Percentiles rank a stretch among this genome's conserved stretches.
Conservation (phyloP, 2,329 filamentous ascomycete genomes). For the Lachnellula hyalina region DNA sequence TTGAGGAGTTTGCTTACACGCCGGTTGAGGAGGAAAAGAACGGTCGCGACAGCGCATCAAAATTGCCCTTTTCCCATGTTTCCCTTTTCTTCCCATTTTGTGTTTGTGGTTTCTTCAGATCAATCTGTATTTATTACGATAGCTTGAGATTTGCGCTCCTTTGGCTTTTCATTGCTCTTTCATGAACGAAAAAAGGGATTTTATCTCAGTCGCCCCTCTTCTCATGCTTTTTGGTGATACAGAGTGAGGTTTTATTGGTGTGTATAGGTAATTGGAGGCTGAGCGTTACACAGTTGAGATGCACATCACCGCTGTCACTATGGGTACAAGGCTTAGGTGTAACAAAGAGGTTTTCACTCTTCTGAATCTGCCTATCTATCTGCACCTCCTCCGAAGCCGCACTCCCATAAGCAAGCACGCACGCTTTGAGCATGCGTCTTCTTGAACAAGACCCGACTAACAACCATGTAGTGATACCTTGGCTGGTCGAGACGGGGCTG, state of each 20-base stretch:
- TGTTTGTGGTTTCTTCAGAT: slow-evolving; percentile 21
- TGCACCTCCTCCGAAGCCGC: background rate
- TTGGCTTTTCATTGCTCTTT: slow-evolving; percentile 25
- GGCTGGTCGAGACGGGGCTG: no score
- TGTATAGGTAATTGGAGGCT: background rate
- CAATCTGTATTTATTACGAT: slow-evolving; percentile 31
- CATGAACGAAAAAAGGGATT: slow-evolving; percentile 26
- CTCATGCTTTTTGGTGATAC: background rate
- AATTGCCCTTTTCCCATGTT: slow-evolving; percentile 18
- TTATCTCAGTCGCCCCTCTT: slow-evolving; percentile 13
- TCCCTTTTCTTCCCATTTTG: slow-evolving; percentile 11
- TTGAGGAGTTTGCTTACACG: slow-evolving; percentile 24
- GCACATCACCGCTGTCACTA: background rate
- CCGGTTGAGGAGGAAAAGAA: slow-evolving; percentile 16
- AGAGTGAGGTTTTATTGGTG: background rate
- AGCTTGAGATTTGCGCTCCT: slow-evolving; percentile 26
- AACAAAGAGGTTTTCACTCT: background rate
- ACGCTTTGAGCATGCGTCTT: no score
- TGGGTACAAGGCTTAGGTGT: background rate
- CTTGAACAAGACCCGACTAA: no score
- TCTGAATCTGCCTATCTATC: background rate
- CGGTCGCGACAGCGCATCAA: slow-evolving; percentile 19
- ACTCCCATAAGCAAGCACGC: background rate
- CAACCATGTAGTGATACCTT: no score
- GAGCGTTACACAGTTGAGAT: background rate